Evolutionary conservation across 306 rosid species (phyloP), one percentile per base, ranked within the genome.

Genomic region (Adenanthera pavonina): DNA sequence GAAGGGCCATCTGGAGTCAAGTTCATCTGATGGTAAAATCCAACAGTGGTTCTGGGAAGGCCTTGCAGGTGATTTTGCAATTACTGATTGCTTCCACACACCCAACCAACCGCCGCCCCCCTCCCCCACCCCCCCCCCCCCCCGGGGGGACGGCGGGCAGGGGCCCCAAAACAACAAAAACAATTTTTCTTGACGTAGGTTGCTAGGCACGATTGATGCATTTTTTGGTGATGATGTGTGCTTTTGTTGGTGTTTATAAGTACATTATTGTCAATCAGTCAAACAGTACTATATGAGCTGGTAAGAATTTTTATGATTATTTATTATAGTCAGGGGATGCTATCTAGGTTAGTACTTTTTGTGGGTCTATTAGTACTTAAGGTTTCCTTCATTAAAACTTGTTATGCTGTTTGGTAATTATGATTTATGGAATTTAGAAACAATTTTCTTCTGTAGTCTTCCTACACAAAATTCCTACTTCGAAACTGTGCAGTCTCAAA

Each of bases 41-140:
- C 98, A 92, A 65, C 98, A 93, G 89, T 94, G 98, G 99, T 96
- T 96, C 85, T 95, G 89, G n/a, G 99, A 96, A 88, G 99, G 98
- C 8, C 85, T 92, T 84, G 97, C 97, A 85, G 98, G 98, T 94
- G 84, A 86, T 73, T 46, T 35, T 56, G 57, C 41, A 43, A 69
- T 46, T 44, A 69, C 81, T 38, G 3, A 52, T 30, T 33, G 30
- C 30, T 25, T 25, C 30, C 30, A 25, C 30, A 25, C 30, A 25
- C 30, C 30, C 30, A 25, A 25, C 30, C 72, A 5, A 3, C 12
- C 2, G 0, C 34, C 8, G 0, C 15, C 15, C 15, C 15, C 13
- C 34, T 5, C 10, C 9, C 9, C 25, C 1, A 49, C n/a, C 34
- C 8, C 0, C 15, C 15, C 15, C 15, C 12, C 34, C 13, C 10